phyloP scores from a whole-genome alignment of 305 asterid genomes.

The Solanum chacoense region DNA sequence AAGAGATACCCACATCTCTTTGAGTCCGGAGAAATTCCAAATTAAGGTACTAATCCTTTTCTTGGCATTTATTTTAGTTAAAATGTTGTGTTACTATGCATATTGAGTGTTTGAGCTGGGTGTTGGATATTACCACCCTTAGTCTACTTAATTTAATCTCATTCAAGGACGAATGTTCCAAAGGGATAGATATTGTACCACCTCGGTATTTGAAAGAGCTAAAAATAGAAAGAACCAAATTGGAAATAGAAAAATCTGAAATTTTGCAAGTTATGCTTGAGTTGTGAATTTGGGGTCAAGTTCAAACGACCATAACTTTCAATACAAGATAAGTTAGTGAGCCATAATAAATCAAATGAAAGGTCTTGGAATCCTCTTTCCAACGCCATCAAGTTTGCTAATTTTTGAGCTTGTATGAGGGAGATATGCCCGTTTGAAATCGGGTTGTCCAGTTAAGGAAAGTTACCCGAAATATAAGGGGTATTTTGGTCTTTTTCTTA shows the following conservation, averaged over 20 bases:
- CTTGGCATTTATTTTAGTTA: not conserved
- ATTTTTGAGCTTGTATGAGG: no score
- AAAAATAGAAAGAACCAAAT: not conserved
- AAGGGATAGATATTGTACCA: not conserved
- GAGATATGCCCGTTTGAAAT: not conserved
- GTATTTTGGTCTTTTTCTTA: not conserved
- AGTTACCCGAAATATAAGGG: not conserved
- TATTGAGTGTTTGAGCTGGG: not conserved
- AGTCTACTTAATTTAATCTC: not conserved
- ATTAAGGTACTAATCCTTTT: not conserved
- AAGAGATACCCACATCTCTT: not conserved
- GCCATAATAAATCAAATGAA: not conserved
- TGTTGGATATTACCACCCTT: not conserved
- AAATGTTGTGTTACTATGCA: not conserved
- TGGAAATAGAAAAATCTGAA: not conserved
- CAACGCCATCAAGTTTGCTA: not conserved
- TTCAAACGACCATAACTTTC: not conserved
- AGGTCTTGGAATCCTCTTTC: not conserved
- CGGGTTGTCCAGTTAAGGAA: not conserved
- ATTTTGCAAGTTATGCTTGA: not conserved
- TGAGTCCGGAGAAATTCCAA: not conserved
- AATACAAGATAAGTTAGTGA: not conserved
- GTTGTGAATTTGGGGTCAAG: not conserved
- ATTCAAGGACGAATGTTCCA: not conserved
- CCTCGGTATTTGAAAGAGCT: not conserved